phyloP scores from a whole-genome alignment of 768 basidiomycete genomes.

The Suillus plorans region DNA sequence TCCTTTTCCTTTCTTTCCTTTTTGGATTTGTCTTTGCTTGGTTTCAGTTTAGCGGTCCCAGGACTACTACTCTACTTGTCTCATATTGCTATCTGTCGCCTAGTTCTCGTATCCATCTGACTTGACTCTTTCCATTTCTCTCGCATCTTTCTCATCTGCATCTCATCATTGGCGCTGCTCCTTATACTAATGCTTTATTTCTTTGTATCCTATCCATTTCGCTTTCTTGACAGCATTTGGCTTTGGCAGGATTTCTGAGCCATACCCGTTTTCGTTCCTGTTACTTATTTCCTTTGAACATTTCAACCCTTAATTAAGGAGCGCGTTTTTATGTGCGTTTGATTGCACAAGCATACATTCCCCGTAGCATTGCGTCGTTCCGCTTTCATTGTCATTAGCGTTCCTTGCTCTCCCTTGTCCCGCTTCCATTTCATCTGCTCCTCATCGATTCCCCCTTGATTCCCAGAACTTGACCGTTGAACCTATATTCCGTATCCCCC shows the following conservation, averaged over 20 bases:
- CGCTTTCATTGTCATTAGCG: slow-evolving; percentile 20
- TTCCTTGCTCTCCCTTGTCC: slow-evolving; percentile 14
- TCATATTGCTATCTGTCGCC: slow-evolving; percentile 35
- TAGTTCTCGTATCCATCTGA: slow-evolving; percentile 19
- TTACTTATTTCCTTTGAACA: slow-evolving; percentile 36
- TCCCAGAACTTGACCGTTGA: neutral
- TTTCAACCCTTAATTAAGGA: slow-evolving; percentile 35
- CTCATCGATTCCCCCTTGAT: neutral
- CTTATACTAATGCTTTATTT: slow-evolving; percentile 32
- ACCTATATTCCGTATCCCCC: neutral
- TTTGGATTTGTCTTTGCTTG: slow-evolving; percentile 17
- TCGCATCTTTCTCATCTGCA: slow-evolving; percentile 12
- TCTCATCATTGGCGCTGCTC: slow-evolving; percentile 19
- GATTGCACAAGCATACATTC: slow-evolving; percentile 27
- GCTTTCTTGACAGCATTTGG: slow-evolving; percentile 24
- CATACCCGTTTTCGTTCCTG: slow-evolving; percentile 17
- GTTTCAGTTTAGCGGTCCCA: slow-evolving; percentile 25
- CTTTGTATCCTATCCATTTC: slow-evolving; percentile 32
- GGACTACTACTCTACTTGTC: slow-evolving; percentile 33
- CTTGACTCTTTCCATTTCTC: slow-evolving; percentile 11
- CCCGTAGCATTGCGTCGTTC: slow-evolving; percentile 37
- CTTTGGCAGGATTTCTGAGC: slow-evolving; percentile 33
- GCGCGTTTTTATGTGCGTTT: slow-evolving; percentile 29
- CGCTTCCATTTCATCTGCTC: neutral
- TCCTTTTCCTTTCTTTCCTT: slow-evolving; percentile 3